These are phyloP conservation scores for Rhizoctonia solani DNA, from an alignment of 1,284 basidiomycete species.

Conservation along the genomic window DNA sequence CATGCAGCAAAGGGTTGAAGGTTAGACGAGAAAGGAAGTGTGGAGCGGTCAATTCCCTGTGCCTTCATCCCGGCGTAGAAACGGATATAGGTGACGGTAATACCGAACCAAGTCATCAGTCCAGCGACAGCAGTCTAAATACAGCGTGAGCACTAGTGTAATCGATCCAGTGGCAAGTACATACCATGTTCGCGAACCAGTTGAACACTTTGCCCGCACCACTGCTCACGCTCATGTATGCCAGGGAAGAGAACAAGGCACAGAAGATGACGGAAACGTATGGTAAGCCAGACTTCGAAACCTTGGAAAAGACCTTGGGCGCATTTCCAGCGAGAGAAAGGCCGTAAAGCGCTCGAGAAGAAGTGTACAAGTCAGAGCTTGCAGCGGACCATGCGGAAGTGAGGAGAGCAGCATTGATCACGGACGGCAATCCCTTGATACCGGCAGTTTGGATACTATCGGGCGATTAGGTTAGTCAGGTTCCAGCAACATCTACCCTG, in stretches of 20 bases:
- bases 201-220: constrained; percentile 71
- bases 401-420: constrained; percentile 86
- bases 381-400: constrained; percentile 88
- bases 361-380: constrained; percentile 80
- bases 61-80: constrained; percentile 76
- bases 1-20: constrained; percentile 75
- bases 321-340: constrained; percentile 77
- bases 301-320: constrained; percentile 70
- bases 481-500: too few relatives aligned
- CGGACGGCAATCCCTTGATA: constrained; percentile 70
- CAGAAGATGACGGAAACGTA: constrained; percentile 70
- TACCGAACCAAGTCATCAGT: constrained; percentile 83
- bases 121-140: constrained; percentile 53
- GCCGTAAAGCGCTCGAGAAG: constrained; percentile 80
- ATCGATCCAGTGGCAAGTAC: constrained; percentile 20
- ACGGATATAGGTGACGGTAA: constrained; percentile 75
- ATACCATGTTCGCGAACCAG: constrained; percentile 73
- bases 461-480: background rate
- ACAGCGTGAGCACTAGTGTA: constrained; percentile 37
- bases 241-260: constrained; percentile 69
- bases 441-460: constrained; percentile 57
- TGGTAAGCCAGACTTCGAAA: constrained; percentile 75
- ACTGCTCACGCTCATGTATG: constrained; percentile 66
- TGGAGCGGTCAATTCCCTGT: constrained; percentile 69
- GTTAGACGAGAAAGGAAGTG: constrained; percentile 65